Percentiles rank a stretch among this genome's conserved stretches.
phyloP scores from a whole-genome alignment of 2,329 filamentous ascomycete species.

The Aspergillus piperis region DNA sequence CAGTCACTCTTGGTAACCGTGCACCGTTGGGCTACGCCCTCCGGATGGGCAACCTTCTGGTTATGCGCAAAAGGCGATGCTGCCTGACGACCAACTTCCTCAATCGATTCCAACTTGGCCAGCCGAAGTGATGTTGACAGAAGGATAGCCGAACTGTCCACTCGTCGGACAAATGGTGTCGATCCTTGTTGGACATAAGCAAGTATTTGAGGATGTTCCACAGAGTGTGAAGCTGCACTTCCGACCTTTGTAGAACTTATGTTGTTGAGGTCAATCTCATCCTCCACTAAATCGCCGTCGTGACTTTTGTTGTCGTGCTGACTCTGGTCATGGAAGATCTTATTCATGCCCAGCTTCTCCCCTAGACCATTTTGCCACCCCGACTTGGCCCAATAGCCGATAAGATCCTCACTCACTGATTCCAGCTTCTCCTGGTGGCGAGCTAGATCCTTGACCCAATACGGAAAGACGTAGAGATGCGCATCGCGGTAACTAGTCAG shows the following conservation, averaged over 20 bases:
- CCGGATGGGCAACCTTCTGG: slow-evolving; percentile 78
- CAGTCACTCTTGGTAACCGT: slow-evolving; percentile 82
- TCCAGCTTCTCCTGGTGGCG: slow-evolving; percentile 78
- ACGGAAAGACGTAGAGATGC: slow-evolving; percentile 91
- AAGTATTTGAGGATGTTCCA: neutral
- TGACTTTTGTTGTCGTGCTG: slow-evolving; percentile 39
- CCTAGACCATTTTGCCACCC: slow-evolving; percentile 82
- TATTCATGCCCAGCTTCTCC: slow-evolving; percentile 72
- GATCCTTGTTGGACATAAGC: slow-evolving; percentile 31
- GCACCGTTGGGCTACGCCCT: slow-evolving; percentile 75
- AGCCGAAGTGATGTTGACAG: slow-evolving; percentile 80
- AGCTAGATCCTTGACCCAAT: slow-evolving; percentile 86
- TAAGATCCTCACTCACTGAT: slow-evolving; percentile 84
- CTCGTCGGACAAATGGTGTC: slow-evolving; percentile 74
- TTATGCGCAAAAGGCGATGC: slow-evolving; percentile 75
- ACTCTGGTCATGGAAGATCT: slow-evolving; percentile 58
- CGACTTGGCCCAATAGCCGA: slow-evolving; percentile 95
- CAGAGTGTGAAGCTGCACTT: slow-evolving; percentile 14
- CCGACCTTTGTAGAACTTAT: slow-evolving; percentile 56
- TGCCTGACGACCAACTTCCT: slow-evolving; percentile 60
- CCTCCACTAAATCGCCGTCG: slow-evolving; percentile 48
- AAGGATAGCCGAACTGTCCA: slow-evolving; percentile 82
- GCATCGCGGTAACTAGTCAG: slow-evolving; percentile 84
- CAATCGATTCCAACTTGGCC: slow-evolving; percentile 72
- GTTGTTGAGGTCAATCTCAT: slow-evolving; percentile 56